Evolutionary conservation across 2,329 filamentous ascomycete species (phyloP).

Genomic region (Scedosporium aurantiacum): DNA sequence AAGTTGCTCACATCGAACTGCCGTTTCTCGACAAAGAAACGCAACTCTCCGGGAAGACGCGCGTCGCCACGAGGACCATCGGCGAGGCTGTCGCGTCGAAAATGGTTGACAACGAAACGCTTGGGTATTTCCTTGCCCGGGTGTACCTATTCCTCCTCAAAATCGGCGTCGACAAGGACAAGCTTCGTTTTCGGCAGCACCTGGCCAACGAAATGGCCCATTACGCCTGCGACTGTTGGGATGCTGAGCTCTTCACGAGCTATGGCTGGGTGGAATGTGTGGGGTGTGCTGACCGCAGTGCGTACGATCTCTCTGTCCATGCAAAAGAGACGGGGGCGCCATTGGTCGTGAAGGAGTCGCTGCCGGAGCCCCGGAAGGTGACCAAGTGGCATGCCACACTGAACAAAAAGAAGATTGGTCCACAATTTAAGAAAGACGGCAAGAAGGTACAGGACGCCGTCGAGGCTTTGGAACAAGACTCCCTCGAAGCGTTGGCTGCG

Average conservation of each 20-base stretch:
- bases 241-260: constrained; percentile 82
- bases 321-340: constrained; percentile 84
- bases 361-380: constrained; percentile 65
- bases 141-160: constrained; percentile 85
- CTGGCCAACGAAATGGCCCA: constrained; percentile 74
- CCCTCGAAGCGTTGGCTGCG: constrained; percentile 69
- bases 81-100: constrained; percentile 74
- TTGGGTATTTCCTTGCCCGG: constrained; percentile 92
- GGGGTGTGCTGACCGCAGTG: constrained; percentile 88
- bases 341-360: constrained; percentile 71
- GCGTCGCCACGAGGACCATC: constrained; percentile 61
- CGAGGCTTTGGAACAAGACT: constrained; percentile 62
- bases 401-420: constrained; percentile 93
- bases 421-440: constrained; percentile 88
- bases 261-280: constrained; percentile 98
- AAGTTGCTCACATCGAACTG: constrained; percentile 75
- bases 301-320: constrained; percentile 88
- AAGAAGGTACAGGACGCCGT: constrained; percentile 76
- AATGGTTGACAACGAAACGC: constrained; percentile 90
- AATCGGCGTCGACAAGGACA: constrained; percentile 76
- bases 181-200: constrained; percentile 94
- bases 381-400: constrained; percentile 83
- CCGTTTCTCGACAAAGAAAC: constrained; percentile 74
- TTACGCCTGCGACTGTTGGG: constrained; percentile 96
- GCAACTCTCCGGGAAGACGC: constrained; percentile 77